A percentile compares a stretch with the other conserved stretches of the same genome.
These are phyloP conservation scores for Pythium aquatile DNA, from an alignment of 352 stramenopile genomes.

Conservation along the genomic window DNA sequence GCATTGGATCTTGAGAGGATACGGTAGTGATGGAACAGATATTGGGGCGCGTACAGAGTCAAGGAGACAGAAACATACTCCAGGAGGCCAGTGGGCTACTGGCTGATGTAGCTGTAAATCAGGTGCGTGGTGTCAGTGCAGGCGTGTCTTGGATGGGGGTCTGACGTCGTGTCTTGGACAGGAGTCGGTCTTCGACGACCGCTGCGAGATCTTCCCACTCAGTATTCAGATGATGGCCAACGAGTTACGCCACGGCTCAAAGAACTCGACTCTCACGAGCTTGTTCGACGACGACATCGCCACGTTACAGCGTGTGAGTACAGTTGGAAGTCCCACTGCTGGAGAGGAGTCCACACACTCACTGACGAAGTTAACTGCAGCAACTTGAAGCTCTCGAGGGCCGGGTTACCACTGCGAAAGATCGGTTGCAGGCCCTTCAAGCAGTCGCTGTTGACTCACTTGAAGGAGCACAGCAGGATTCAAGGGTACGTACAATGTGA, in stretches of 20 bases:
- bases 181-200: constrained; percentile 32
- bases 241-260: constrained; percentile 16
- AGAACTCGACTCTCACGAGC: not conserved
- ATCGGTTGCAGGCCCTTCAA: constrained; percentile 19
- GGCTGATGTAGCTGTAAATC: constrained; percentile 17
- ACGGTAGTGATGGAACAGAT: not conserved
- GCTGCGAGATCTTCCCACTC: constrained; percentile 40
- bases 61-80: constrained; percentile 9
- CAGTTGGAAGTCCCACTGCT: not conserved
- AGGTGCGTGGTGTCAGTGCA: constrained; percentile 5
- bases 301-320: constrained; percentile 6
- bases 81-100: constrained; percentile 12
- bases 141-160: too few relatives aligned
- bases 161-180: constrained; percentile 5
- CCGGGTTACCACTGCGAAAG: constrained; percentile 15
- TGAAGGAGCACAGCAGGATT: constrained; percentile 9
- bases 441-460: constrained; percentile 6
- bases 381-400: constrained; percentile 22
- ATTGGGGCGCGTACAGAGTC: constrained; percentile 4
- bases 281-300: constrained; percentile 27
- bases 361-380: constrained; percentile 5
- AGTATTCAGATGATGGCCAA: constrained; percentile 37
- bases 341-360: not conserved
- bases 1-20: not conserved
- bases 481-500: constrained; percentile 12